These are phyloP conservation scores for Phytophthora sp. DNA, from an alignment of 352 stramenopile genomes.

Conservation along the genomic window DNA sequence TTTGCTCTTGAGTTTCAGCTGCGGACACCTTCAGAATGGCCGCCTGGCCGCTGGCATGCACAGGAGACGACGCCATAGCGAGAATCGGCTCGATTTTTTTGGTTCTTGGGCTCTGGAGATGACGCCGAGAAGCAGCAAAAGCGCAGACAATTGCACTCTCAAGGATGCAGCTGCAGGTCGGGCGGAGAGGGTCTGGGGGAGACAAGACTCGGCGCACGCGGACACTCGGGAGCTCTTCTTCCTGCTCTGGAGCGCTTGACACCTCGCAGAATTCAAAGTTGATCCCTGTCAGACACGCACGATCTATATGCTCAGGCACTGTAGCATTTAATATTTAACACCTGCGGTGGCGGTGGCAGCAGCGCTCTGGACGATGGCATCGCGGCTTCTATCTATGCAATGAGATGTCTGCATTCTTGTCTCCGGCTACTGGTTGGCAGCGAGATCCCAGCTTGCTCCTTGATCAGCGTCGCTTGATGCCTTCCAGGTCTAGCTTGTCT, in stretches of 20 bases:
- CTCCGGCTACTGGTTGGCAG: no score
- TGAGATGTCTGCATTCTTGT: no score
- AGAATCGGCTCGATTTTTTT: no score
- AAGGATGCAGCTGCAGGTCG: no score
- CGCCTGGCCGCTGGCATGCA: conserved; percentile 32
- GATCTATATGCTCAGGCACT: conserved; percentile 17
- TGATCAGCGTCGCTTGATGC: conserved; percentile 50
- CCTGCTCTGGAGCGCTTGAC: not conserved
- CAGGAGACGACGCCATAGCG: conserved; percentile 47
- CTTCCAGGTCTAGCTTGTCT: conserved; percentile 62
- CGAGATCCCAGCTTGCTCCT: no score
- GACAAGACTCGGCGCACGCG: no score
- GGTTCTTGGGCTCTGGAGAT: no score
- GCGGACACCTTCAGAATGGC: conserved; percentile 37
- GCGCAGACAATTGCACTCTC: no score
- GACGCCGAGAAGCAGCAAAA: no score
- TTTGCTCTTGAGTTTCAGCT: not conserved
- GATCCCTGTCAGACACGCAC: conserved; percentile 5
- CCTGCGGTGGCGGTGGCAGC: not conserved
- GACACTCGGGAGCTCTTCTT: conserved; percentile 2
- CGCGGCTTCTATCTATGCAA: conserved; percentile 9
- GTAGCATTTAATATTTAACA: conserved; percentile 35
- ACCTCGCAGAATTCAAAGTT: no score
- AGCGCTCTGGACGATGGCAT: not conserved
- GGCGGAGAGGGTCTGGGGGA: no score